A percentile compares a stretch with the other conserved stretches of the same genome.
These are phyloP conservation scores for Salix caprea DNA, from an alignment of 345 rosid genomes.

Conservation along the genomic window DNA sequence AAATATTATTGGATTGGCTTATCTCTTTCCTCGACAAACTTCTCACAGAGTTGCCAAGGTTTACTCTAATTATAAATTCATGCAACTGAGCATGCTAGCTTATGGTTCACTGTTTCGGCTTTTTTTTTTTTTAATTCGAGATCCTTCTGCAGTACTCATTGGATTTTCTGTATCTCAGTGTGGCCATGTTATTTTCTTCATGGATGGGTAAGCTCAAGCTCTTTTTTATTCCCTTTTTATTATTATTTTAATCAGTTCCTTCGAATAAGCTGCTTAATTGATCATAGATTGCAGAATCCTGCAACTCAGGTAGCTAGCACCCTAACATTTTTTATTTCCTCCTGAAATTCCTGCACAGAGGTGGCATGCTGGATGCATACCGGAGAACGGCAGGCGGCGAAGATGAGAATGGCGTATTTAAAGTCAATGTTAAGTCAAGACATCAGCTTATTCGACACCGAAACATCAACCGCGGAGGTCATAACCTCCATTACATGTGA, in stretches of 20 bases:
- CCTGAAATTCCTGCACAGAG: constrained; percentile 35
- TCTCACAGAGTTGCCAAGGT: constrained; percentile 91
- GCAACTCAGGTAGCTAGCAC: too few species aligned
- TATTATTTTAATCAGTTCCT: background rate
- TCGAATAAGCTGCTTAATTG: background rate
- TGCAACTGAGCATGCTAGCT: background rate
- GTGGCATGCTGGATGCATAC: constrained; percentile 92
- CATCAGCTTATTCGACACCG: constrained; percentile 71
- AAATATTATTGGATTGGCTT: constrained; percentile 71
- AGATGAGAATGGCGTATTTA: constrained; percentile 72
- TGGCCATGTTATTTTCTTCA: constrained; percentile 79
- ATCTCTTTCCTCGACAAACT: constrained; percentile 63
- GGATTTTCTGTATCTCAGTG: constrained; percentile 91
- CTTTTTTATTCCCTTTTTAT: background rate
- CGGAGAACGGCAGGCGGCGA: constrained; percentile 82
- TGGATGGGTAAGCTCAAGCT: constrained; percentile 59
- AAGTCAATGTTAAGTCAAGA: constrained; percentile 77
- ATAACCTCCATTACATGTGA: constrained; percentile 71
- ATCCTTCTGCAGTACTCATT: constrained; percentile 69
- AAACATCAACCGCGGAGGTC: constrained; percentile 72
- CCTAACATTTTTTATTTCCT: background rate
- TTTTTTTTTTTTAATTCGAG: background rate
- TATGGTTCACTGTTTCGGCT: too few species aligned
- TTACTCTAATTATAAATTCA: background rate
- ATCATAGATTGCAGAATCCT: too few species aligned